Conservation (phyloP, 768 basidiomycete genomes). For the Leccinum barrowsii region DNA sequence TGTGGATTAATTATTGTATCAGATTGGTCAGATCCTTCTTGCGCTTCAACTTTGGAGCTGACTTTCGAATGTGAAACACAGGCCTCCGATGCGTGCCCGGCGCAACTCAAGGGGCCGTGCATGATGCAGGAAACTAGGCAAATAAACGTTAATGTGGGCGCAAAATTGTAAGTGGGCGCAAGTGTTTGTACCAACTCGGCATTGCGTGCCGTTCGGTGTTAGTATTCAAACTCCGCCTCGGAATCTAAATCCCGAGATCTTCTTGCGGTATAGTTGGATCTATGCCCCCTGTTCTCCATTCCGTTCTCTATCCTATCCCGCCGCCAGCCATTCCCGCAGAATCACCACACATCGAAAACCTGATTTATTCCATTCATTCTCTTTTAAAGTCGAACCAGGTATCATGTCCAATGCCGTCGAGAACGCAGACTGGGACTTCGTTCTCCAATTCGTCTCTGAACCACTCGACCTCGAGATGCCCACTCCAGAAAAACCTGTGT, state of each 20-base stretch:
- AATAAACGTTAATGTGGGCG: no score
- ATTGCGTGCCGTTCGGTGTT: conserved; percentile 6
- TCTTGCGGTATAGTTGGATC: neutral
- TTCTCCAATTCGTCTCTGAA: conserved; percentile 56
- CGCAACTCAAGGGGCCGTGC: no score
- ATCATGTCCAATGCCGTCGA: conserved; percentile 36
- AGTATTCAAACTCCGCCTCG: conserved; percentile 14
- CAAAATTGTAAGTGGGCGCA: neutral
- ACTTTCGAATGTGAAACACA: neutral
- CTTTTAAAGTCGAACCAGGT: neutral
- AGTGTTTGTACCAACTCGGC: conserved; percentile 5
- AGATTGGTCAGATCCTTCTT: conserved; percentile 11
- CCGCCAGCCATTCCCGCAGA: conserved; percentile 4
- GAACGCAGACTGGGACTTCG: conserved; percentile 56
- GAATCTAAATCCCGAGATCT: conserved; percentile 13
- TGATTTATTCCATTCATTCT: neutral
- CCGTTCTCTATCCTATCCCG: neutral
- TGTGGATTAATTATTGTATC: neutral
- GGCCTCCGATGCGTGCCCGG: neutral
- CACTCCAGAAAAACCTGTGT: conserved; percentile 36
- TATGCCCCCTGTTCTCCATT: conserved; percentile 19
- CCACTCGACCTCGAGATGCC: conserved; percentile 35
- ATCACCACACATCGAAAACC: neutral
- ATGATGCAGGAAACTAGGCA: no score
- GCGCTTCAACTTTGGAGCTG: neutral